Conservation (phyloP, 352 stramenopile species). For the Pythium chondricola region DNA sequence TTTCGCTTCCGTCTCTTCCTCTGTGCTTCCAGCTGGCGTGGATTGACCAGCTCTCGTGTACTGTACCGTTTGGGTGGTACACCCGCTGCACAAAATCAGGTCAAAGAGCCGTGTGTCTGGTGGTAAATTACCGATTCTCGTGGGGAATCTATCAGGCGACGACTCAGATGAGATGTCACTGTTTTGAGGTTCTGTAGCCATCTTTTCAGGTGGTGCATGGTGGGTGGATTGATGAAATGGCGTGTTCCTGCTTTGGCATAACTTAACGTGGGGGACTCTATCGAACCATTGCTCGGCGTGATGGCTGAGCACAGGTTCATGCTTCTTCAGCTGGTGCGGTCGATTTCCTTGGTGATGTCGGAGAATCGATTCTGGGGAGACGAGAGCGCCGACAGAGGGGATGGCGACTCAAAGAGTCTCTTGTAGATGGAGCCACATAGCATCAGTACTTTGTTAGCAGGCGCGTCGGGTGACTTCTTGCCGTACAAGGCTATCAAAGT, state of each 20-base stretch:
- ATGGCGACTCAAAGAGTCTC: conserved; percentile 52
- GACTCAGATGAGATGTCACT: no score
- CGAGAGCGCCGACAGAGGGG: conserved; percentile 39
- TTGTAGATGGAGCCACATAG: conserved; percentile 71
- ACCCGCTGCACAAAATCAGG: no score
- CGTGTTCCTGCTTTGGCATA: conserved; percentile 9
- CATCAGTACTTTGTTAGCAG: conserved; percentile 72
- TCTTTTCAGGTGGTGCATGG: no score
- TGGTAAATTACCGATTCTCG: no score
- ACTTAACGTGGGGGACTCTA: conserved; percentile 3
- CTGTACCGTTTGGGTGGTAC: no score
- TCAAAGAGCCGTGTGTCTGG: no score
- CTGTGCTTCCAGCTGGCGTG: no score
- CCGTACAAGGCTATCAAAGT: conserved; percentile 45
- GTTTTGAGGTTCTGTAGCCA: no score
- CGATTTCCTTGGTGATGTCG: conserved; percentile 27
- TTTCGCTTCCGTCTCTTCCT: no score
- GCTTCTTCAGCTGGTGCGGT: conserved; percentile 3
- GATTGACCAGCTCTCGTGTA: no score
- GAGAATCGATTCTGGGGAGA: conserved; percentile 46
- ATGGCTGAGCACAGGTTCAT: not conserved
- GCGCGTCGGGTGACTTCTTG: conserved; percentile 46
- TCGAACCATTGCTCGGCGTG: no score
- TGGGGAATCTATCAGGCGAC: no score
- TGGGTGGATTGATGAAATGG: not conserved